phyloP scores from a whole-genome alignment of 768 basidiomycete species.

The Trametes cubensis region DNA sequence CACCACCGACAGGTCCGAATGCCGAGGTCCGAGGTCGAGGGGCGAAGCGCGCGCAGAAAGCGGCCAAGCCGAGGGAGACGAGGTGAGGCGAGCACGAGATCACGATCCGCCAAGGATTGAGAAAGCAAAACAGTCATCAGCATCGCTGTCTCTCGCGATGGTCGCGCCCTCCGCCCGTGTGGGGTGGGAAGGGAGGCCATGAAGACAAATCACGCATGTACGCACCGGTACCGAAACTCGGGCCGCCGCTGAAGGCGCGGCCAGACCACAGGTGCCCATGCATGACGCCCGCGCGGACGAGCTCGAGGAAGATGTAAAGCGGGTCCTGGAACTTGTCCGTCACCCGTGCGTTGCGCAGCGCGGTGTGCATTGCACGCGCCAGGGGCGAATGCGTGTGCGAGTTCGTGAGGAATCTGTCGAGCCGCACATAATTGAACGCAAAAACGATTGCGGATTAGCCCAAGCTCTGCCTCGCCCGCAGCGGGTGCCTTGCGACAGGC shows the following conservation, averaged over 20 bases:
- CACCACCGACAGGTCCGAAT: conserved; percentile 12
- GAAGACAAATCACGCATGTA: conserved; percentile 11
- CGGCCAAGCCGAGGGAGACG: too few relatives aligned
- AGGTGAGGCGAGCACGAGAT: too few relatives aligned
- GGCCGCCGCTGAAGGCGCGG: conserved; percentile 89
- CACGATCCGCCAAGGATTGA: not conserved
- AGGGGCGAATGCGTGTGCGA: conserved; percentile 87
- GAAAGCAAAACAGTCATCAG: conserved; percentile 29
- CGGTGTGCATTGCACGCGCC: conserved; percentile 88
- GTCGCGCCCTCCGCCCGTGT: conserved; percentile 22
- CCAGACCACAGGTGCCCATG: conserved; percentile 91
- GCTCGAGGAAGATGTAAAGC: conserved; percentile 91
- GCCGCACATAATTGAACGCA: not conserved
- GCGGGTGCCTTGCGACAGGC: conserved; percentile 5
- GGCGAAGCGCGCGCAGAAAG: not conserved
- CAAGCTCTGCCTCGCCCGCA: not conserved
- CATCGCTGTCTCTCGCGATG: conserved; percentile 10
- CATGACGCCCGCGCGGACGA: conserved; percentile 95
- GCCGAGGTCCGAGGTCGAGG: not conserved
- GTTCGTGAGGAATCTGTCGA: conserved; percentile 78
- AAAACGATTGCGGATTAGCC: conserved; percentile 5
- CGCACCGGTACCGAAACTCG: conserved; percentile 89
- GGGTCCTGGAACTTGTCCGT: conserved; percentile 99
- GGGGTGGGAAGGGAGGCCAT: conserved; percentile 35
- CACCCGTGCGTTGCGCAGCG: conserved; percentile 73